phyloP scores from a whole-genome alignment of 257 asterid genomes.

The Nicotiana noctiflora region DNA sequence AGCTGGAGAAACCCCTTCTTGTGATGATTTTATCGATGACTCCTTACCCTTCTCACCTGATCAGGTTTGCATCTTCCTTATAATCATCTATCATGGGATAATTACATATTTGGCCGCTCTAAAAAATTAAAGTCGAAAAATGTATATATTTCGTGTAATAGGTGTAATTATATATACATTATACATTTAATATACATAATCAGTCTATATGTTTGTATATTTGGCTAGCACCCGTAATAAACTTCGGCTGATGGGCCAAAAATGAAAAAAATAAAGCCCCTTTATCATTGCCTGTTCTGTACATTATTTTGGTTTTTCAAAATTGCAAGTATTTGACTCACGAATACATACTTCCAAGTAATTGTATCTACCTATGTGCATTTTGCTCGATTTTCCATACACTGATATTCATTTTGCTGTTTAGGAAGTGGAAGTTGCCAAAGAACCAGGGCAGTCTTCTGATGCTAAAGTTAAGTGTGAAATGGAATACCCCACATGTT shows the following conservation, averaged over 20 bases:
- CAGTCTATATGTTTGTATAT: not conserved
- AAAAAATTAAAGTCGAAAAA: too few species aligned
- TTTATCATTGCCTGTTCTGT: not conserved
- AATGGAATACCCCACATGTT: conserved; percentile 21
- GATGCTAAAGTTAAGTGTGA: conserved; percentile 32
- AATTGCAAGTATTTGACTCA: not conserved
- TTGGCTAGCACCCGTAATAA: not conserved
- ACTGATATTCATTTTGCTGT: conserved; percentile 4
- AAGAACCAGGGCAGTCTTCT: conserved; percentile 18
- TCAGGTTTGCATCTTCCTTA: conserved; percentile 37
- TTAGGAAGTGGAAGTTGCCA: conserved; percentile 36
- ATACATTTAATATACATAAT: too few species aligned
- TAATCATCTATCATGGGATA: not conserved
- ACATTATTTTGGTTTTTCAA: not conserved
- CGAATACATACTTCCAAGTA: not conserved
- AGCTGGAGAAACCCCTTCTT: conserved; percentile 39
- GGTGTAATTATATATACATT: too few species aligned
- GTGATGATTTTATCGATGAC: conserved; percentile 32
- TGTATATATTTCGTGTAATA: too few species aligned
- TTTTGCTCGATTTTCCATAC: not conserved
- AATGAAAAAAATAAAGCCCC: too few species aligned
- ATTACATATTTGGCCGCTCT: too few species aligned
- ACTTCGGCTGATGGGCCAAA: too few species aligned
- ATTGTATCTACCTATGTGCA: not conserved
- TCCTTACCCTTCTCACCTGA: conserved; percentile 13